Evolutionary conservation across 1,284 basidiomycete species (phyloP), one percentile per base, ranked within the genome.

Genomic region (Malassezia pachydermatis): DNA sequence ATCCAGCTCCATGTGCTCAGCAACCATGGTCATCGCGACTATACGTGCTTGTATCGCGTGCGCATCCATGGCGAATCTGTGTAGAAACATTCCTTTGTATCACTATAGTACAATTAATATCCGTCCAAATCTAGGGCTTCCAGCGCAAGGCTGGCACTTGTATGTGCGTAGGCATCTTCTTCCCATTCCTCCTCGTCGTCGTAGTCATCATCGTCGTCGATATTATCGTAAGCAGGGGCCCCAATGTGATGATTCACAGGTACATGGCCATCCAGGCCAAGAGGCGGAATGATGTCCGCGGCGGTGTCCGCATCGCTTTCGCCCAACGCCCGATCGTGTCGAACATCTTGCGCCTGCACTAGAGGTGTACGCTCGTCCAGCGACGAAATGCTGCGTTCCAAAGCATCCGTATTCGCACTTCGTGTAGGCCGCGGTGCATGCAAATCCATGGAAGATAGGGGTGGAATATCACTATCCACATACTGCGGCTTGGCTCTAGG

Each of bases 31-130:
- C 78, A 78, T 65, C 74, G 78, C 11, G 81, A 83, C 55, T 85
- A 80, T 66, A 95, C 90, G 0, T 96, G 90, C 73, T 69, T 96
- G 28, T 96, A 96, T 73, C 80, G 90, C 43, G 78, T 96, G 81
- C 66, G 88, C 80, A 54, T 64, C 11, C 62, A 64, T 36, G 62
- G 62, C 32, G 45, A 54, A 4, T 50, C 48, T 23, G 48, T 41
- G 38, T 45, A 41, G 5, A 49, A 33, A 27, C 16, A 16, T 23
- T 16, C 22, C 29, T 16, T 16, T 43, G 28, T 43, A 33, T 45
- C 16, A 27, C 32, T 45, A 45, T 37, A 36, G 27, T 46, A 47
- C 38, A 47, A 24, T 30, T 41, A 59, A 38, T 53, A 59, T 14
- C 58, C 58, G 29, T 59, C 58, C 16, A 59, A 35, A 33, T 59